Conservation (phyloP, 2,329 filamentous ascomycete genomes). For the Aspergillus sergii region DNA sequence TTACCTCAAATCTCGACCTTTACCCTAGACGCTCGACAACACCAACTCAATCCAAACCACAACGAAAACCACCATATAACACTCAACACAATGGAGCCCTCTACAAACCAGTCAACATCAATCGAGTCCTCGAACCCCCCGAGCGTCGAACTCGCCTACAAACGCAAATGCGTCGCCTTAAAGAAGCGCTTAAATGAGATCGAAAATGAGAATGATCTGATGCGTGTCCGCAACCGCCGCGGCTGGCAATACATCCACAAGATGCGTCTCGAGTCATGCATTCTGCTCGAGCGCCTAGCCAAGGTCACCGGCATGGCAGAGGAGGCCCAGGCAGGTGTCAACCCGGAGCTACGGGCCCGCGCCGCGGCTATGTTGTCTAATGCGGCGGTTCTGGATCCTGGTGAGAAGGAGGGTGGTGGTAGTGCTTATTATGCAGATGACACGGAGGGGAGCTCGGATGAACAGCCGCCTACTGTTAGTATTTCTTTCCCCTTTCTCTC, state of each 20-base stretch:
- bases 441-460: constrained; percentile 48
- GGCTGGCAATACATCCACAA: constrained; percentile 87
- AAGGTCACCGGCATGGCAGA: constrained; percentile 47
- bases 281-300: constrained; percentile 45
- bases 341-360: constrained; percentile 41
- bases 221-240: constrained; percentile 74
- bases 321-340: constrained; percentile 36
- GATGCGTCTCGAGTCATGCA: constrained; percentile 67
- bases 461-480: constrained; percentile 47
- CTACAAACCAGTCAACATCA: constrained; percentile 24
- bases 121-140: constrained; percentile 64
- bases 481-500: neutral
- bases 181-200: constrained; percentile 90
- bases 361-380: constrained; percentile 37
- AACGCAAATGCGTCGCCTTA: constrained; percentile 92
- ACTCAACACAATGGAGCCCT: constrained; percentile 30
- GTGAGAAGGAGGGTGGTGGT: constrained; percentile 15
- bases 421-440: constrained; percentile 43
- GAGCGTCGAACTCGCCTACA: constrained; percentile 93
- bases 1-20: neutral
- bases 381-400: constrained; percentile 27
- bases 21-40: neutral
- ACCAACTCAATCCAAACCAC: neutral
- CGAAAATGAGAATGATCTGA: constrained; percentile 85
- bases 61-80: constrained; percentile 5